Evolutionary conservation across 768 basidiomycete genomes (phyloP).

Genomic region (Pleurotus pulmonarius): DNA sequence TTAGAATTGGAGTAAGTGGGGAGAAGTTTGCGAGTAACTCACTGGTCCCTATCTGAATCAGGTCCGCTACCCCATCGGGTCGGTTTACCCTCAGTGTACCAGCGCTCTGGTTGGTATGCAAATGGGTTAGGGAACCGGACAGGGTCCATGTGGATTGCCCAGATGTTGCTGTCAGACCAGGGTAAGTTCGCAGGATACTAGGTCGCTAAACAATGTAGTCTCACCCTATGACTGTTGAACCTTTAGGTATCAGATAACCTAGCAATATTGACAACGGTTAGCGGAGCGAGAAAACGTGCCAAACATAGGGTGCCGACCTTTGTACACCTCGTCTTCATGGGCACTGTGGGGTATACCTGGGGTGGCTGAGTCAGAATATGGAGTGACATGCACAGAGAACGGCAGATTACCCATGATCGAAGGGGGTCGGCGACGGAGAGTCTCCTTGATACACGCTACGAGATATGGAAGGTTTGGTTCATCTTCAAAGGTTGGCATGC

Average conservation of each 20-base stretch:
- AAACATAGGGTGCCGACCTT: neutral
- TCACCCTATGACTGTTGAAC: constrained; percentile 4
- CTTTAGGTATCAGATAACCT: constrained; percentile 2
- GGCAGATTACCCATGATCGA: constrained; percentile 34
- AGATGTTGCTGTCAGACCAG: constrained; percentile 13
- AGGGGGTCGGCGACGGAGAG: constrained; percentile 45
- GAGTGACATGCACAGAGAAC: no score
- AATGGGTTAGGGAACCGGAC: constrained; percentile 21
- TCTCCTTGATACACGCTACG: constrained; percentile 40
- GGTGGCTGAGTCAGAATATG: no score
- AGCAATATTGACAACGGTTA: neutral
- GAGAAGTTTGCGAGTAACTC: neutral
- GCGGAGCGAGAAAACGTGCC: neutral
- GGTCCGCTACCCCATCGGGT: constrained; percentile 20
- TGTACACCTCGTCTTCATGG: constrained; percentile 3
- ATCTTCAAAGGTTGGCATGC: constrained; percentile 38
- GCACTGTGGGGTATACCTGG: constrained; percentile 1
- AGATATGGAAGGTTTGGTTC: constrained; percentile 45
- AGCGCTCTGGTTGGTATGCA: constrained; percentile 28
- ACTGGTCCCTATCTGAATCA: constrained; percentile 20
- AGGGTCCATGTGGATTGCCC: constrained; percentile 22
- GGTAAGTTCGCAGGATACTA: neutral
- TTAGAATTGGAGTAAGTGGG: neutral
- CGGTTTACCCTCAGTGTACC: constrained; percentile 17
- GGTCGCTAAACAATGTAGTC: neutral